Conservation (phyloP, 2,329 filamentous ascomycete species). For the Aspergillus chevalieri region DNA sequence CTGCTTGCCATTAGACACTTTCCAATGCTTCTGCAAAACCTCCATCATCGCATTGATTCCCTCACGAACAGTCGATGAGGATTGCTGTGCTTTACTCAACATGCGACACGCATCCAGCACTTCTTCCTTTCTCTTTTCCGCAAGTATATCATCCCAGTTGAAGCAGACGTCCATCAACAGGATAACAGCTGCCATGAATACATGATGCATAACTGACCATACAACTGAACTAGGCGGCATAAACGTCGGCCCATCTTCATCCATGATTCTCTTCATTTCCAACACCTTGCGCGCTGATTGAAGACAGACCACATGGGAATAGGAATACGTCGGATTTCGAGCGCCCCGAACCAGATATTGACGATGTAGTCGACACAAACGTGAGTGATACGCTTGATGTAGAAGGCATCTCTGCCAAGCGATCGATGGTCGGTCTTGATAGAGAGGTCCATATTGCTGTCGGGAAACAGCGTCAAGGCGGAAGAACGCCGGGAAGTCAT, state of each 20-base stretch:
- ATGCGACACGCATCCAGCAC: constrained; percentile 34
- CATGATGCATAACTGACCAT: constrained; percentile 33
- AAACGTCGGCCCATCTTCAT: constrained; percentile 21
- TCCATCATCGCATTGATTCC: constrained; percentile 35
- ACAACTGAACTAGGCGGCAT: constrained; percentile 21
- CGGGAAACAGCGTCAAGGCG: constrained; percentile 27
- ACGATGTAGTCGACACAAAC: constrained; percentile 35
- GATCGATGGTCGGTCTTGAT: constrained; percentile 22
- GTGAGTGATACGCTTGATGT: constrained; percentile 30
- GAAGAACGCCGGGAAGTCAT: constrained; percentile 32
- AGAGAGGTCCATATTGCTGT: constrained; percentile 21
- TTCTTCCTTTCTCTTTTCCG: constrained; percentile 30
- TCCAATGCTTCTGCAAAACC: constrained; percentile 29
- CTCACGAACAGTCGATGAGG: constrained; percentile 24
- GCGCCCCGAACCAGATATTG: constrained; percentile 35
- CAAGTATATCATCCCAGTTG: constrained; percentile 33
- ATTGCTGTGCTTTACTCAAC: constrained; percentile 30
- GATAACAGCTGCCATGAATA: constrained; percentile 37
- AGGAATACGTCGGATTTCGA: constrained; percentile 29
- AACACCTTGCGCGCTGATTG: constrained; percentile 34
- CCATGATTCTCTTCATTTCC: constrained; percentile 30
- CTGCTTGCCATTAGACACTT: constrained; percentile 7
- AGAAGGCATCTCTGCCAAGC: constrained; percentile 31
- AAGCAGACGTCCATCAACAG: constrained; percentile 37
- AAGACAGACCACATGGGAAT: constrained; percentile 34